phyloP scores from a whole-genome alignment of 2,329 filamentous ascomycete genomes.

The Cytospora leucostoma region DNA sequence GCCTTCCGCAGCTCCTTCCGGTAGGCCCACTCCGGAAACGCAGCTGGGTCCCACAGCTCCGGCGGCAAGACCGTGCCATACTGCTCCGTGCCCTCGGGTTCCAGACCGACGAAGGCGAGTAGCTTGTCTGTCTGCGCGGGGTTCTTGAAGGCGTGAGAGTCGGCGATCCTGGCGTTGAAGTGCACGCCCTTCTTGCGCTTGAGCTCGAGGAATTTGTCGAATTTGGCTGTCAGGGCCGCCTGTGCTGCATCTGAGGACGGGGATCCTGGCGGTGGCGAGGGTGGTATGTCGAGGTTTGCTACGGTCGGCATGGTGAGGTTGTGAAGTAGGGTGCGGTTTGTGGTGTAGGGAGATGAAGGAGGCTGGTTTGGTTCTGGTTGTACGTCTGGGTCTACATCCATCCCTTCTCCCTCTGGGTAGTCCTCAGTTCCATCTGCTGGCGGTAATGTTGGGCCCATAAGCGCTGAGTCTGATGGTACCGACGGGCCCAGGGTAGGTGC shows the following conservation, averaged over 20 bases:
- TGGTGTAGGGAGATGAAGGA: conserved; percentile 66
- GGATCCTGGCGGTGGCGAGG: conserved; percentile 64
- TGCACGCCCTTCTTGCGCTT: conserved; percentile 72
- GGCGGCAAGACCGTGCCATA: conserved; percentile 64
- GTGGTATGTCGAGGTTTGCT: conserved; percentile 73
- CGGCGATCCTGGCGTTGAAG: conserved; percentile 74
- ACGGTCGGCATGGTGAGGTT: conserved; percentile 72
- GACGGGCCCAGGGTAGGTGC: conserved; percentile 5
- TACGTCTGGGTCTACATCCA: conserved; percentile 4
- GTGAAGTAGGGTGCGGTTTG: conserved; percentile 64
- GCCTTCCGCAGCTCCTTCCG: conserved; percentile 51
- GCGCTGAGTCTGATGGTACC: conserved; percentile 1
- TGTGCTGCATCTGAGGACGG: conserved; percentile 30
- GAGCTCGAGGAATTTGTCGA: conserved; percentile 73
- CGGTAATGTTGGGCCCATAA: conserved; percentile 27
- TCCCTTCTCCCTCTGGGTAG: conserved; percentile 25
- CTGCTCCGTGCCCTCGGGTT: conserved; percentile 50
- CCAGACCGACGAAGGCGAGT: conserved; percentile 63
- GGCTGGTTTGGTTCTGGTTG: conserved; percentile 5
- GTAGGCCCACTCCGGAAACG: conserved; percentile 58
- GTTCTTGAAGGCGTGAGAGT: conserved; percentile 68
- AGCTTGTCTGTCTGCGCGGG: conserved; percentile 73
- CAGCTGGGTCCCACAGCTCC: conserved; percentile 59
- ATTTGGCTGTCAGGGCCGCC: conserved; percentile 59
- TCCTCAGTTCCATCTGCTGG: conserved; percentile 24